Evolutionary conservation across 2,329 filamentous ascomycete genomes (phyloP), one percentile per base, ranked within the genome.

Genomic region (Acrodontium crateriforme): DNA sequence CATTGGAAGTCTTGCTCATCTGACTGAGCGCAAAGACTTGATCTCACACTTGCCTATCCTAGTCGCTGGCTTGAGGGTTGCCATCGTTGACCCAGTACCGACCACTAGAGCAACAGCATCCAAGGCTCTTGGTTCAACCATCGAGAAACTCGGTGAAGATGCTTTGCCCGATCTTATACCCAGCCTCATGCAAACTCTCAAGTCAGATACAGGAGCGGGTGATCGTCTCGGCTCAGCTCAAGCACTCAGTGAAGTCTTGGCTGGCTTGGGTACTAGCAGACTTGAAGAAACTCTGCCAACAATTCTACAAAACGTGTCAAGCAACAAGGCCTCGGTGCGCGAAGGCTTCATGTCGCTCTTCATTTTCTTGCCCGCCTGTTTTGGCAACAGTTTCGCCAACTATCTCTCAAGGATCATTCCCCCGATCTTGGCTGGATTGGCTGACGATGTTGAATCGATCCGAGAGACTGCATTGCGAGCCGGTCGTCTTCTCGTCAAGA

Each of bases 291-390:
- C 85, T 4, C 63, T 98, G 24, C 91, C 89, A 20, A 94, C 87
- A 9, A 93, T 98, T 44, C 60, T 98, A 21, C 87, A 95, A 48
- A 98, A 98, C 47, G 87, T 93, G 40, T 76, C 83, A 42, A 95
- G 87, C 46, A 73, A 78, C 42, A 94, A 93, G 57, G 54, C 89
- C 11, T 74, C 84, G 30, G 83, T 98, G 39, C 76, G 89, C 45
- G 89, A 98, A 64, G 89, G 89, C 24, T 98, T 98, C 63, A 98
- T 98, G 89, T 94, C 89, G 6, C 69, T 98, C 21, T 98, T 98
- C 59, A 95, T 98, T 42, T 98, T 94, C 69, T 73, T 98, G 60
- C 89, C 89, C 9, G 89, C 93, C 29, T 98, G 89, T 60, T 98
- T 98, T 47, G 89, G 89, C 47, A 98, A 98, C 67, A 92, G 85